These are phyloP conservation scores for Backusella mclennaniae DNA, from an alignment of 192 early-diverging fungal species.

Conservation along the genomic window DNA sequence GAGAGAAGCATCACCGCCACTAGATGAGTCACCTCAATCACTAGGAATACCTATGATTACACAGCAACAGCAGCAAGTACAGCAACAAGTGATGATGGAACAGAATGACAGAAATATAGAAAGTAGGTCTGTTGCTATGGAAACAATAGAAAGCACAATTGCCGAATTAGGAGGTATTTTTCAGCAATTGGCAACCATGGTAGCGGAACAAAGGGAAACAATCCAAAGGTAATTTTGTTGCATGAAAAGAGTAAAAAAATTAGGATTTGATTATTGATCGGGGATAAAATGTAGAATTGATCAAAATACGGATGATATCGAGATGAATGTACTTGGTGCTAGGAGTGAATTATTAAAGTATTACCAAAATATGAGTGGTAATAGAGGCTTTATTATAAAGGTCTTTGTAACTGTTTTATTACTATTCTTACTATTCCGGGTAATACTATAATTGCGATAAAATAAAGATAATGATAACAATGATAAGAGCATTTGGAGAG, in stretches of 20 bases:
- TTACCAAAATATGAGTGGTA: slow-evolving; percentile 88
- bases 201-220: slow-evolving; percentile 83
- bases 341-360: slow-evolving; percentile 90
- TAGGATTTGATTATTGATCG: not conserved
- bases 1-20: not conserved
- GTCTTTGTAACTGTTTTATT: slow-evolving; percentile 88
- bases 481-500: not conserved
- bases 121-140: slow-evolving; percentile 85
- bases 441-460: slow-evolving; percentile 14
- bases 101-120: slow-evolving; percentile 83
- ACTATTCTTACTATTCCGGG: slow-evolving; percentile 77
- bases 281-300: slow-evolving; percentile 67
- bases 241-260: not conserved
- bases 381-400: slow-evolving; percentile 96
- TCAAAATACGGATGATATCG: slow-evolving; percentile 89
- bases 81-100: slow-evolving; percentile 65
- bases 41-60: slow-evolving; percentile 46
- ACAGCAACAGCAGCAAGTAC: slow-evolving; percentile 42
- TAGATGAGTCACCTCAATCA: slow-evolving; percentile 38
- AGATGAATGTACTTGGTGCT: slow-evolving; percentile 88
- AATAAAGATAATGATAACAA: slow-evolving; percentile 36
- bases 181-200: slow-evolving; percentile 80
- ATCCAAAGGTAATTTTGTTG: slow-evolving; percentile 61
- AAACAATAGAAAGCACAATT: slow-evolving; percentile 95
- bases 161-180: slow-evolving; percentile 93